Conservation (phyloP, 768 basidiomycete species). For the Hygrocybe punicea region DNA sequence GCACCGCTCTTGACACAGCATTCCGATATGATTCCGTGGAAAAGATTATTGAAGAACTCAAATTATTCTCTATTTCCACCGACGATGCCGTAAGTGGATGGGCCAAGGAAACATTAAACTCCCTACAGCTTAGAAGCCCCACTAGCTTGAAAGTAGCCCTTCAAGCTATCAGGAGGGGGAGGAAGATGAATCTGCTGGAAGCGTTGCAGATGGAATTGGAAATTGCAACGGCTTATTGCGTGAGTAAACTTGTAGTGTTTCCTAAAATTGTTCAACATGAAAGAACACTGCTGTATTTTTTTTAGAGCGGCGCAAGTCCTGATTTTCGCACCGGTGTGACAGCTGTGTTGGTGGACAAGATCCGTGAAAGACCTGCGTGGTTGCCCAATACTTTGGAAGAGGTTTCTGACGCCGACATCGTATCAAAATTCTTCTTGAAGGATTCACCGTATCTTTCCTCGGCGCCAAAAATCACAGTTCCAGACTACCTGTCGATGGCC, state of each 20-base stretch:
- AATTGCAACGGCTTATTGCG: constrained; percentile 87
- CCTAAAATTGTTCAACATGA: constrained; percentile 14
- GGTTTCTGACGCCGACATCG: constrained; percentile 51
- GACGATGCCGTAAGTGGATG: constrained; percentile 57
- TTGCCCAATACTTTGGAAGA: constrained; percentile 59
- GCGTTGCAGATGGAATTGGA: constrained; percentile 81
- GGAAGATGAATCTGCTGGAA: constrained; percentile 54
- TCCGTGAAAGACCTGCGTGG: constrained; percentile 58
- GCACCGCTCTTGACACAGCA: constrained; percentile 75
- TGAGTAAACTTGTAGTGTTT: constrained; percentile 43
- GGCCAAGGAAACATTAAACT: constrained; percentile 67
- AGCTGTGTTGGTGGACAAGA: constrained; percentile 51
- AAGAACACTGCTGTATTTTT: constrained; percentile 14
- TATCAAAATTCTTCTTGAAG: constrained; percentile 63
- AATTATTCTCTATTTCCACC: constrained; percentile 37
- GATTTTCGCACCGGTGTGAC: constrained; percentile 86
- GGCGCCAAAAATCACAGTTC: constrained; percentile 45
- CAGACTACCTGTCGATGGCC: constrained; percentile 30
- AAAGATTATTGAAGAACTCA: constrained; percentile 60
- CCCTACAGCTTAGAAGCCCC: constrained; percentile 72
- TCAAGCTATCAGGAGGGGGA: constrained; percentile 71
- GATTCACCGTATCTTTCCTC: constrained; percentile 46
- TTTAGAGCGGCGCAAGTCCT: constrained; percentile 67
- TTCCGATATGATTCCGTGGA: constrained; percentile 74
- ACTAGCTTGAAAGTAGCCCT: constrained; percentile 92